Base-by-base conservation (phyloP, 495 filamentous ascomycete genomes). In the Hyaloscypha finlandica region DNA sequence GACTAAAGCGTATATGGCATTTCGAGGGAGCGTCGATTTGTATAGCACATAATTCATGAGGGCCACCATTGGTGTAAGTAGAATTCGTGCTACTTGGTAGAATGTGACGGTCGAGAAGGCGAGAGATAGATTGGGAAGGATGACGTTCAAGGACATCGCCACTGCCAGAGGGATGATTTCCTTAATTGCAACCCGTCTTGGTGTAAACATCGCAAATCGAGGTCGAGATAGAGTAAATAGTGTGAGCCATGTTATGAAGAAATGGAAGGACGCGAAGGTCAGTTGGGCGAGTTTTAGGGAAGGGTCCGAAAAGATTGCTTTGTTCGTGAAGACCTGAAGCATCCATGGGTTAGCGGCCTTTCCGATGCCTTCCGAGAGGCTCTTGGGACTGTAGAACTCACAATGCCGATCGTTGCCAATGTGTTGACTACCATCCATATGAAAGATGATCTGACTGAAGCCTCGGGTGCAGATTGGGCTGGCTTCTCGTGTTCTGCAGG, bases 321-420 rank as follows among this genome's bases (percentile, higher is more conserved):
- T 92, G 77, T 92, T 92, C 48, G 86, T 90, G 75, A 92, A 92
- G 60, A 92, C 88, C 89, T 91, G 67, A n/a, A 45, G 3, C 32
- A 35, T 25, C 19, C 8, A 57, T 30, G 14, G 29, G 29, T 57
- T 12, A 69, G 56, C 30, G 69, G 62, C 45, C 39, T 31, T 11
- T 31, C 53, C 20, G 6, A 29, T 29, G 20, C 8, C 20, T 22
- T 25, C n/a, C 9, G n/a, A 33, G 31, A 9, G 45, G 35, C 14
- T 35, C 30, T 42, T 32, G 6, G n/a, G 51, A 31, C 19, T n/a
- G 14, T 22, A 48, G 37, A 22, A 72, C 79, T 65, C 78, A 87
- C 86, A 73, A 88, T 88, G 16, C 84, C 84, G 59, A 88, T 85
- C 5, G 86, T 88, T 14, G 86, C 84, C 60, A 88, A 61, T 22